phyloP scores from a whole-genome alignment of 1,284 basidiomycete genomes.

The Athelia sp. region DNA sequence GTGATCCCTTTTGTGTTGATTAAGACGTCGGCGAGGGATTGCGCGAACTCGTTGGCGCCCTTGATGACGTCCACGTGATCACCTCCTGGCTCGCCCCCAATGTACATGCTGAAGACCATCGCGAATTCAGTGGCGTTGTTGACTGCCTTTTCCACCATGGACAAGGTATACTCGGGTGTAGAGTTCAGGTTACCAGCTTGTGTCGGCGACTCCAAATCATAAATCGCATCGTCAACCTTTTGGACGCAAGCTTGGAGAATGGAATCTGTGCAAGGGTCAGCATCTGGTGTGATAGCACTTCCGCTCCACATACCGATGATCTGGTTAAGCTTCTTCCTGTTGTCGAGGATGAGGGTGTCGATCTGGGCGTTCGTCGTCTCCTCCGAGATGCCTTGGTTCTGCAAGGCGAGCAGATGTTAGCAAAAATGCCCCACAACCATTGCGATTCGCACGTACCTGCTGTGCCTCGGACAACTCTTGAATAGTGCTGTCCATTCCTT shows the following conservation, averaged over 20 bases:
- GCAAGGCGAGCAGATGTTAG: slow-evolving; percentile 3
- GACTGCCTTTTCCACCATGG: slow-evolving; percentile 96
- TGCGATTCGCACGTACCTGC: slow-evolving; percentile 46
- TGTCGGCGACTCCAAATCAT: slow-evolving; percentile 94
- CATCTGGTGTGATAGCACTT: not conserved
- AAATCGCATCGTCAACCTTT: slow-evolving; percentile 96
- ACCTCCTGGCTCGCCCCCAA: slow-evolving; percentile 85
- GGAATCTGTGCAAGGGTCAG: slow-evolving; percentile 59
- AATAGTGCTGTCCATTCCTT: slow-evolving; percentile 93
- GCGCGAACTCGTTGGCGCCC: slow-evolving; percentile 93
- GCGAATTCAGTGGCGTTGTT: slow-evolving; percentile 96
- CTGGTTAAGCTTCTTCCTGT: slow-evolving; percentile 96
- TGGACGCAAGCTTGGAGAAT: slow-evolving; percentile 96
- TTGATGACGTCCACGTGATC: slow-evolving; percentile 99
- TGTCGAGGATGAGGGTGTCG: slow-evolving; percentile 95
- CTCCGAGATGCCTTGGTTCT: slow-evolving; percentile 82
- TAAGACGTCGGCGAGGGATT: slow-evolving; percentile 88
- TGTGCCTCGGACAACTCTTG: slow-evolving; percentile 86
- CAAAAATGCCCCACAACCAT: not conserved
- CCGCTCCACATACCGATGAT: slow-evolving; percentile 73
- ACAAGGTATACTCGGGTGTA: slow-evolving; percentile 96
- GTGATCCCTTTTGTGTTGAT: slow-evolving; percentile 95
- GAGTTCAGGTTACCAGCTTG: slow-evolving; percentile 93
- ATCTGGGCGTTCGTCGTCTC: slow-evolving; percentile 94
- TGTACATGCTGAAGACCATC: slow-evolving; percentile 88